These are phyloP conservation scores for Plantago lanceolata DNA, from an alignment of 305 asterid species.

Conservation along the genomic window DNA sequence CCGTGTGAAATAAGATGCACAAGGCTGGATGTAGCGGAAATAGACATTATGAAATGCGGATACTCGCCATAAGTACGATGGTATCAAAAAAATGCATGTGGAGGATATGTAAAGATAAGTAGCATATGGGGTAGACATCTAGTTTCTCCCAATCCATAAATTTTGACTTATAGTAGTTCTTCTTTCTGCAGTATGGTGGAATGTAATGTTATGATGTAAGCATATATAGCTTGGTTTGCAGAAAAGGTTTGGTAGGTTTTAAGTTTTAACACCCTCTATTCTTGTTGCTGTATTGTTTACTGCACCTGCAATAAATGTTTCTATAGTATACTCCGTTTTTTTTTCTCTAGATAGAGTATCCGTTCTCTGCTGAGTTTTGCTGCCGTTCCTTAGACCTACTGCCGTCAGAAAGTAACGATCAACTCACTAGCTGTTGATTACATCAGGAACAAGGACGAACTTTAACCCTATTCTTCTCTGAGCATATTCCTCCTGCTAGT, in stretches of 20 bases:
- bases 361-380: no score
- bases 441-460: no score
- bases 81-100: constrained; percentile 27
- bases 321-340: no score
- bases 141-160: constrained; percentile 45
- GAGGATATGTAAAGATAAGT: constrained; percentile 46
- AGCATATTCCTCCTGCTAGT: no score
- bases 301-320: constrained; percentile 30
- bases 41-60: not conserved
- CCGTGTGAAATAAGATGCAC: constrained; percentile 41
- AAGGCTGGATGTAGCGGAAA: constrained; percentile 25
- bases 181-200: constrained; percentile 40
- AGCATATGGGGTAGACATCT: constrained; percentile 39
- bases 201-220: constrained; percentile 34
- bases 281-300: constrained; percentile 28
- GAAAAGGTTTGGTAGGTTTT: constrained; percentile 33
- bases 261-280: constrained; percentile 31
- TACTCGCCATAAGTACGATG: not conserved
- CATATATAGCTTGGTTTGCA: constrained; percentile 33
- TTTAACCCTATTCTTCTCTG: no score
- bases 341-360: no score
- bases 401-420: no score
- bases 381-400: no score
- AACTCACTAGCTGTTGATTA: no score
- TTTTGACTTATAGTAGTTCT: constrained; percentile 51